Evolutionary conservation across 2,329 filamentous ascomycete species (phyloP).

Genomic region (Teratosphaeria epicoccoides): DNA sequence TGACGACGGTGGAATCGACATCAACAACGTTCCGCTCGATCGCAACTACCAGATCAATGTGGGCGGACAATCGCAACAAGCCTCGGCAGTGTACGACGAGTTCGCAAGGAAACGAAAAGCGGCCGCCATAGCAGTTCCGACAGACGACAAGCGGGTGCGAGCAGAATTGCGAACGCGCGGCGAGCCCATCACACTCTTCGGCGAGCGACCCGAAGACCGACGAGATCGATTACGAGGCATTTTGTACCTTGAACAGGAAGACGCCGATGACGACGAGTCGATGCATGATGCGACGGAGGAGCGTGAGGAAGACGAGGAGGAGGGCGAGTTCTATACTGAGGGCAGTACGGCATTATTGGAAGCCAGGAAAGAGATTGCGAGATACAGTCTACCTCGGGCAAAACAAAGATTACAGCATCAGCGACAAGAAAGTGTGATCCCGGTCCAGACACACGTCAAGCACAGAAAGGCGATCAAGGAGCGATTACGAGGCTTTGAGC

Average conservation of each 20-base stretch:
- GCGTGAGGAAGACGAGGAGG: slow-evolving; percentile 50
- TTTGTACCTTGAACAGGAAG: slow-evolving; percentile 56
- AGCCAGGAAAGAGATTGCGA: slow-evolving; percentile 67
- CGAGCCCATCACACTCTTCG: slow-evolving; percentile 91
- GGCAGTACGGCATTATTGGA: slow-evolving; percentile 64
- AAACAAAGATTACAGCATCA: slow-evolving; percentile 67
- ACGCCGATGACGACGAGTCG: slow-evolving; percentile 35
- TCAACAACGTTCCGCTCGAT: slow-evolving; percentile 58
- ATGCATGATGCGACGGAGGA: slow-evolving; percentile 52
- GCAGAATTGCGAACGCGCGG: slow-evolving; percentile 70
- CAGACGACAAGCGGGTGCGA: slow-evolving; percentile 81
- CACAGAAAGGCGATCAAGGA: slow-evolving; percentile 86
- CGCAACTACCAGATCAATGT: slow-evolving; percentile 70
- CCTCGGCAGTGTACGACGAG: slow-evolving; percentile 73
- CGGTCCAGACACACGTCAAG: slow-evolving; percentile 80
- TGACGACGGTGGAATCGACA: slow-evolving; percentile 49
- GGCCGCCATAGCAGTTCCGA: slow-evolving; percentile 82
- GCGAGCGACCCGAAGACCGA: slow-evolving; percentile 75
- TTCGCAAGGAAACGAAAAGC: slow-evolving; percentile 86
- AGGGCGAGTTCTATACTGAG: slow-evolving; percentile 92
- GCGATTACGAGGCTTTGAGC: slow-evolving; percentile 67
- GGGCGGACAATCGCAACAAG: slow-evolving; percentile 67
- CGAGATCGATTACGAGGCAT: slow-evolving; percentile 78
- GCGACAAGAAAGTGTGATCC: slow-evolving; percentile 69
- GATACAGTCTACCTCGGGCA: slow-evolving; percentile 73